Evolutionary conservation across 106 monocot species (phyloP).

Genomic region (Hemerocallis citrina): DNA sequence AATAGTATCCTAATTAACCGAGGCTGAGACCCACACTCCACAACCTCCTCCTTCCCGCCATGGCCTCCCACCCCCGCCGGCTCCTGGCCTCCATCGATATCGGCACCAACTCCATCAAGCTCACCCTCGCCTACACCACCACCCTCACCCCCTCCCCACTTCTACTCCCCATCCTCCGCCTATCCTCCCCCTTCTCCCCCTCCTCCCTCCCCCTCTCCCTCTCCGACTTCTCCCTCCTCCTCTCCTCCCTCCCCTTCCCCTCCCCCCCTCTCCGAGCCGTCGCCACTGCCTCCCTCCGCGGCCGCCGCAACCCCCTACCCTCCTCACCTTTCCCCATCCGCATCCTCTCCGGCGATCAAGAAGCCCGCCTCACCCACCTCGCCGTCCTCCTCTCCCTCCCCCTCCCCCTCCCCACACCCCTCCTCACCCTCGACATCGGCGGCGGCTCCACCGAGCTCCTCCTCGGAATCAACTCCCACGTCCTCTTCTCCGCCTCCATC

Average conservation of each 20-base stretch:
- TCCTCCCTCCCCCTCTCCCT: neutral
- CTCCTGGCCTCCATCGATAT: slow-evolving; percentile 18
- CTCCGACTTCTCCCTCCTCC: slow-evolving; percentile 3
- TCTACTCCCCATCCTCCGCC: slow-evolving; percentile 16
- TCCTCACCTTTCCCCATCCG: neutral
- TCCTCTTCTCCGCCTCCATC: slow-evolving; percentile 16
- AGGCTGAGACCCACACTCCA: too few species aligned
- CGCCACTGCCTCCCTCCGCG: slow-evolving; percentile 12
- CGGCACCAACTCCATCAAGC: slow-evolving; percentile 25
- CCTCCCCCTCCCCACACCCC: neutral
- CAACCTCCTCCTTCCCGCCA: neutral
- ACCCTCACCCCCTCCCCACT: neutral
- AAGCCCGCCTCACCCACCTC: slow-evolving; percentile 19
- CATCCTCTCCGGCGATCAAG: slow-evolving; percentile 16
- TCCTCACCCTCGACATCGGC: slow-evolving; percentile 22
- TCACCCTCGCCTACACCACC: neutral
- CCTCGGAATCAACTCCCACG: slow-evolving; percentile 1
- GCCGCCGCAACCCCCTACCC: slow-evolving; percentile 3
- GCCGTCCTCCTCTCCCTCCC: slow-evolving; percentile 21
- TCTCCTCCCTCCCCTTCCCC: slow-evolving; percentile 1
- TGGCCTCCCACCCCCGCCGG: neutral
- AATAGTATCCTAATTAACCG: too few species aligned
- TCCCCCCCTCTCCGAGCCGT: slow-evolving; percentile 3
- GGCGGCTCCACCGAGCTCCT: slow-evolving; percentile 28
- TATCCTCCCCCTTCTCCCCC: slow-evolving; percentile 4